Conservation (phyloP, 169 alveolate genomes). For the Toxoplasma gondii region DNA sequence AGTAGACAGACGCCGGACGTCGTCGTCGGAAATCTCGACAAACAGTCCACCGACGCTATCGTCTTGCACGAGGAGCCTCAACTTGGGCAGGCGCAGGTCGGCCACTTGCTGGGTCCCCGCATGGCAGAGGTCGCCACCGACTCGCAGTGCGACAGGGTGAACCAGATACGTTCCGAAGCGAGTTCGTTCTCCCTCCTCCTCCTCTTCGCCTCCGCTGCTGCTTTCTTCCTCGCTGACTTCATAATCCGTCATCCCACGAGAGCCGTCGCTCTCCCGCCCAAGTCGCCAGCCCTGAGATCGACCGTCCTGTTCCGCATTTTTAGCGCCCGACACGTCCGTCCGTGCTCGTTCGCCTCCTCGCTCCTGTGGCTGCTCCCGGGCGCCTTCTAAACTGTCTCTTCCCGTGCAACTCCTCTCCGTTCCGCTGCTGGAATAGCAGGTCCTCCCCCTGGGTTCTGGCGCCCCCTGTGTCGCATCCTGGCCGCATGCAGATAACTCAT, state of each 20-base stretch:
- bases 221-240: neutral
- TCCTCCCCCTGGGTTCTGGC: neutral
- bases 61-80: constrained; percentile 7
- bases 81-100: neutral
- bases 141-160: neutral
- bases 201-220: neutral
- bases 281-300: no score
- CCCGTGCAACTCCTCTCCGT: neutral
- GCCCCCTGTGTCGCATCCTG: neutral
- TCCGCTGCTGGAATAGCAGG: neutral
- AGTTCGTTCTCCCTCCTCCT: neutral
- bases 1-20: neutral
- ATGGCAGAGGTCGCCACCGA: constrained; percentile 2
- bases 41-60: constrained; percentile 24
- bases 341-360: no score
- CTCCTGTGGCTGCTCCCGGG: no score
- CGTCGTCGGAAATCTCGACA: neutral
- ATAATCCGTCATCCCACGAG: no score
- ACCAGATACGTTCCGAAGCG: neutral
- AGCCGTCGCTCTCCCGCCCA: no score
- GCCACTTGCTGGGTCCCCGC: neutral
- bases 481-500: neutral
- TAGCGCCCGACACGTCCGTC: no score
- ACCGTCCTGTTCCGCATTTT: no score
- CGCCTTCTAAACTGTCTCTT: neutral